A percentile compares a stretch with the other conserved stretches of the same genome.
Evolutionary conservation across 1,284 basidiomycete genomes (phyloP).

Genomic region (Pseudozyma tsukubaensis): DNA sequence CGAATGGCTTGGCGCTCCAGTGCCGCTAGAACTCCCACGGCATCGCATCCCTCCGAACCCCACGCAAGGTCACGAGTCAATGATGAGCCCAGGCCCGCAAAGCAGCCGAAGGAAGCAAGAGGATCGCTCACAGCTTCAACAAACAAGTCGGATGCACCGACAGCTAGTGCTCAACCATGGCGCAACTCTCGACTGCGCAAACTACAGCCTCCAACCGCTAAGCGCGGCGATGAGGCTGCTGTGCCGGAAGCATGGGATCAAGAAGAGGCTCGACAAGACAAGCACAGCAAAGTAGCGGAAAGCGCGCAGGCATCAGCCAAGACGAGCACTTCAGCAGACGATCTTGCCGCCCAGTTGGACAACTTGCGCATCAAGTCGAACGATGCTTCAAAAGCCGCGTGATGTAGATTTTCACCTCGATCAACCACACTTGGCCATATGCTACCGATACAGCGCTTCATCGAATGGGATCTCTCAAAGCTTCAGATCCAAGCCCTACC

Average conservation of each 20-base stretch:
- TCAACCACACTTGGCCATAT: neutral
- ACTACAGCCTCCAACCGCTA: neutral
- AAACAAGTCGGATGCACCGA: neutral
- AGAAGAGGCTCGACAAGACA: neutral
- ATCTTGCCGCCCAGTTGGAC: constrained; percentile 20
- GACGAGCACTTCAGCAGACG: constrained; percentile 8
- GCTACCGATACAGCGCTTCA: neutral
- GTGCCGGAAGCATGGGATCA: constrained; percentile 13
- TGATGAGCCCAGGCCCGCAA: constrained; percentile 12
- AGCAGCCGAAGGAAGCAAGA: neutral
- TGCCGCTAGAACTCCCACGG: neutral
- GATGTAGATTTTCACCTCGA: neutral
- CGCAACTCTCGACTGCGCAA: constrained; percentile 36
- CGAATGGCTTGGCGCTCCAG: constrained; percentile 10
- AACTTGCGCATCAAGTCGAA: constrained; percentile 15
- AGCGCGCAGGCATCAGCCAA: neutral
- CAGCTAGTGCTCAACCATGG: constrained; percentile 11
- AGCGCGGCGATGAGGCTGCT: neutral
- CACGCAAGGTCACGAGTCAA: constrained; percentile 4
- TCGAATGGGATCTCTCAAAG: neutral
- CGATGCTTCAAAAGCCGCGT: constrained; percentile 2
- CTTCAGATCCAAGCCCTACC: too few species aligned
- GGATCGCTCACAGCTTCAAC: neutral
- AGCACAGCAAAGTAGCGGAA: neutral
- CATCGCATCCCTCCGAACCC: neutral